These are phyloP conservation scores for Striga hermonthica DNA, from an alignment of 305 asterid genomes.

Conservation along the genomic window DNA sequence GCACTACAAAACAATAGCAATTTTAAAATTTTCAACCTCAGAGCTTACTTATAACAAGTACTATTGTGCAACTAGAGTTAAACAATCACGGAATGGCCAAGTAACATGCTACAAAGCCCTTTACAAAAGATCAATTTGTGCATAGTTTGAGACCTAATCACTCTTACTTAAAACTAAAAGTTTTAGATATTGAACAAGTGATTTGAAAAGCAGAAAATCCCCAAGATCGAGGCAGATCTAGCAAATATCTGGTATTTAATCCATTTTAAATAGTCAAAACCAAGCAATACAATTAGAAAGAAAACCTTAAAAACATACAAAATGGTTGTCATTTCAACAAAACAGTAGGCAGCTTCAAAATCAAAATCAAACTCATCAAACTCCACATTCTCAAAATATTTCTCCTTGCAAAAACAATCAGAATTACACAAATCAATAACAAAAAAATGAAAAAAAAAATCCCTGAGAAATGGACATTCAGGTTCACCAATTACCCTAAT, in stretches of 20 bases:
- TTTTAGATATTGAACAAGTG: neutral
- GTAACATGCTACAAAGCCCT: constrained; percentile 19
- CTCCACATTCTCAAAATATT: neutral
- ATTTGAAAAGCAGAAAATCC: constrained; percentile 9
- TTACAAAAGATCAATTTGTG: neutral
- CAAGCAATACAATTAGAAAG: neutral
- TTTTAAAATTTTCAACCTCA: neutral
- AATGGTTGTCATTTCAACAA: constrained; percentile 5
- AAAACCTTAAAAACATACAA: constrained; percentile 7
- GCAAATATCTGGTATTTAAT: neutral
- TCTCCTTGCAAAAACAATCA: constrained; percentile 9
- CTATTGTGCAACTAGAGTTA: constrained; percentile 21
- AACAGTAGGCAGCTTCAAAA: constrained; percentile 19
- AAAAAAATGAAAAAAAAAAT: constrained; percentile 9
- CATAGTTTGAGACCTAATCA: neutral
- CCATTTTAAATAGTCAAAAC: constrained; percentile 1
- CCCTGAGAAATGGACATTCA: constrained; percentile 6
- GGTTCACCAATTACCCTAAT: constrained; percentile 18
- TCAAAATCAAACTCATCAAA: constrained; percentile 22
- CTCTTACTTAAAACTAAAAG: constrained; percentile 2
- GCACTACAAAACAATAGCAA: constrained; percentile 1
- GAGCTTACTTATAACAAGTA: constrained; percentile 21
- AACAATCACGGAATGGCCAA: constrained; percentile 9
- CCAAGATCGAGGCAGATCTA: constrained; percentile 14
- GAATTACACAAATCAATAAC: neutral